Base-by-base conservation (phyloP, 805 yeast species). In the Hanseniaspora pseudoguilliermondii region DNA sequence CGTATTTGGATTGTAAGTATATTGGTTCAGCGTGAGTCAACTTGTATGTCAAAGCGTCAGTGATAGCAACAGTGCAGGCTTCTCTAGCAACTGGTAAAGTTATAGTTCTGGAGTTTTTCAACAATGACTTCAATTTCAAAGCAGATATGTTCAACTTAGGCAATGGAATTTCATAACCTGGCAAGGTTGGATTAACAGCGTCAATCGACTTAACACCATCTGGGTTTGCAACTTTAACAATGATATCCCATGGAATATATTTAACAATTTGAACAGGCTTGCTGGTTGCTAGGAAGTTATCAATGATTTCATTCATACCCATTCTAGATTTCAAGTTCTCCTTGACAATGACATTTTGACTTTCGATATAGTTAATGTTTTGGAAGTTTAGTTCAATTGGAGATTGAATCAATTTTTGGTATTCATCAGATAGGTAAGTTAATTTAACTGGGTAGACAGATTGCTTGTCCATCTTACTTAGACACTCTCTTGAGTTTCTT, bases 371-470 rank as follows among this genome's bases (percentile, higher is more conserved):
- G 59, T 18, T 63, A 57, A 46, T 63, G 64, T 6, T 34, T 55
- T 55, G 58, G 27, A 49, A 27, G 27, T 64, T 61, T 23, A 57
- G 51, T 38, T 57, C 54, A 21, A 57, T 53, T 25, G 57, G 40
- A 18, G 60, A 62, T 18, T 68, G 64, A 25, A 60, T 57, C 48
- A 47, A 54, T 46, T 63, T 65, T 53, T 73, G 62, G 29, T 68
- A 68, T 39, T 69, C 63, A 42, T 72, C 64, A 16, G 87, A 77
- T 48, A 86, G 71, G 70, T 86, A 84, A 40, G 88, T 75, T 61
- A 90, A 75, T 70, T 88, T 91, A 75, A 91, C 87, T 57, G 98
- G 97, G 69, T 80, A 91, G 36, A 93, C 97, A 29, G 96, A 86
- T 62, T 79, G 75, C 61, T 78, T 80, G 69, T 89, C 96, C 61